Evolutionary conservation across 2,329 filamentous ascomycete species (phyloP), one percentile per base, ranked within the genome.

Genomic region (Fusarium verticillioides): DNA sequence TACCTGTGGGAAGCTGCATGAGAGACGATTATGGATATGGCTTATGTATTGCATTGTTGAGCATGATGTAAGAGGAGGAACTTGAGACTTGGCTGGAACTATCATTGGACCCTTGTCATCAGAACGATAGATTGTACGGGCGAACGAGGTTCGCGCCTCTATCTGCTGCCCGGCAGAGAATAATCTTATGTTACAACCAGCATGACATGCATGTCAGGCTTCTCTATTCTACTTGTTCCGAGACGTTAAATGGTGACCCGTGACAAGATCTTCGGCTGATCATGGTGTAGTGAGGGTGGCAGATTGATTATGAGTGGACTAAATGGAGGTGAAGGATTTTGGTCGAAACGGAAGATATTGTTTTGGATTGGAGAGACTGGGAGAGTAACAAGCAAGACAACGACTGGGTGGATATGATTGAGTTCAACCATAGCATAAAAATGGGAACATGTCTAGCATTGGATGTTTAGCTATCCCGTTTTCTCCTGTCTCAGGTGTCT

Each of bases 81-180:
- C 30, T 57, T 61, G 50, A 65, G 46, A 70, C 59, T 74, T 67
- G 68, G 63, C 62, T 69, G 62, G 72, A 71, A 66, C 46, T 39
- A 54, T 70, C 73, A 66, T 69, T 70, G 70, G 73, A 77, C 58
- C 69, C 59, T 65, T 70, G 73, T 76, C 73, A 77, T 78, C 75
- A 76, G 74, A 76, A 72, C 77, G 73, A 80, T 82, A 81, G 81
- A 83, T 81, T 82, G 78, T 79, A 81, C 73, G 80, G 81, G 79
- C 75, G 77, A 79, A 76, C 72, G 77, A 77, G 81, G 81, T 81
- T 82, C 80, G 76, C 80, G 72, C 79, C 79, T 79, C 73, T 73
- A 75, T 78, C 69, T 73, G 74, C 62, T 78, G 75, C 75, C 76
- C 75, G 74, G 69, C 74, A 77, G 74, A 77, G 75, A 78, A 75